Evolutionary conservation across 805 yeast genomes (phyloP).

Genomic region (Candida ulmi): DNA sequence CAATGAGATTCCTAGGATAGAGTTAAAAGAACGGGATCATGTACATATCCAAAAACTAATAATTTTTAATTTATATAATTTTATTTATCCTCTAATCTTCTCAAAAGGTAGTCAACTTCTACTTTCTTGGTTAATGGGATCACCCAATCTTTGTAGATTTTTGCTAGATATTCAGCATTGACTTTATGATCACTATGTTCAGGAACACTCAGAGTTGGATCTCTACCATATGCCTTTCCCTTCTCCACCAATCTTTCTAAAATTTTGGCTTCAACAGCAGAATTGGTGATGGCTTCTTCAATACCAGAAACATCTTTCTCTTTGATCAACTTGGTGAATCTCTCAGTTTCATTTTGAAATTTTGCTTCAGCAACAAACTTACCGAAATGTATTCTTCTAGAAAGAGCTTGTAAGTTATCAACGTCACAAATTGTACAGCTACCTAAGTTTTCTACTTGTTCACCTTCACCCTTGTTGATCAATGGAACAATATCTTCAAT

Average conservation of each 20-base stretch:
- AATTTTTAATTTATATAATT: background rate
- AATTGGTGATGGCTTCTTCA: conserved; percentile 76
- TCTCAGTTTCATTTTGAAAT: conserved; percentile 60
- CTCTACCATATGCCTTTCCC: conserved; percentile 83
- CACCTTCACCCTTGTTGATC: conserved; percentile 59
- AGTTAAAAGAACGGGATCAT: too few species aligned
- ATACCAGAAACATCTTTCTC: conserved; percentile 67
- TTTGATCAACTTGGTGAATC: conserved; percentile 58
- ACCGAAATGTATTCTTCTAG: conserved; percentile 94
- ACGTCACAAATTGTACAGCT: conserved; percentile 82
- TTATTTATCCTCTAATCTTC: conserved; percentile 64
- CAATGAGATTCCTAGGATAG: conserved; percentile 50
- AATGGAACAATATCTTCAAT: conserved; percentile 70
- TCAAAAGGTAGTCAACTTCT: conserved; percentile 84
- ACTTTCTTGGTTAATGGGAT: conserved; percentile 95
- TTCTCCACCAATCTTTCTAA: conserved; percentile 72
- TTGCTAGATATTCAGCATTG: conserved; percentile 74
- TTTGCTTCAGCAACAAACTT: conserved; percentile 97
- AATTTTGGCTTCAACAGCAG: conserved; percentile 81
- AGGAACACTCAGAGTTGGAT: conserved; percentile 70
- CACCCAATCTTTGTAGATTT: conserved; percentile 78
- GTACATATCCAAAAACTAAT: background rate
- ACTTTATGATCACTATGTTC: conserved; percentile 69
- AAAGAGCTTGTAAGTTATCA: conserved; percentile 79
- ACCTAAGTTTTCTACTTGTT: conserved; percentile 82